Evolutionary conservation across 148 eudicot species (phyloP), one percentile per base, ranked within the genome.

Genomic region (Cornus florida): DNA sequence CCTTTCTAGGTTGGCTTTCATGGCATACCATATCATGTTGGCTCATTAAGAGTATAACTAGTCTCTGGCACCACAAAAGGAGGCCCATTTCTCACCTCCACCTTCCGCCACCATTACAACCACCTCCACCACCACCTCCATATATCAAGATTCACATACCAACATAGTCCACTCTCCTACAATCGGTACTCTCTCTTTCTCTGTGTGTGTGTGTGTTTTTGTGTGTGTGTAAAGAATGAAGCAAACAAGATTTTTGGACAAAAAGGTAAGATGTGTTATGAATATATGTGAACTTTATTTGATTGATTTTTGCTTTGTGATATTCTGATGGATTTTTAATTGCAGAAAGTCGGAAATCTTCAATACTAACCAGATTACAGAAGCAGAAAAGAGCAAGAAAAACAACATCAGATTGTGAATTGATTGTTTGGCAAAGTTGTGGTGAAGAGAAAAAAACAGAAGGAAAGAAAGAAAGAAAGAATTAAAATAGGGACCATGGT

Each of bases 1-100:
- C 66, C 71, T 80, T 68, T 71, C 78, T 77, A 88, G 82, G 86
- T 78, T 88, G 56, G 59, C 75, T 77, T 80, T 71, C 84, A 57
- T 86, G 67, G 67, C 76, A 22, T 41, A 73, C 75, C 77, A 31
- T 59, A 17, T 79, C 72, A 23, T 87, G 84, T 87, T 84, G 59
- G 71, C 67, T 81, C 77, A 68, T 78, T 79, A 83, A 78, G 81
- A 43, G 10, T 39, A 81, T 70, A 20, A 81, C 80, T 24, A 69
- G 68, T 71, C 77, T 70, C 77, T 70, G 23, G 77, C 69, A 82
- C 76, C 76, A 73, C 17, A 43, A 41, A 14, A 31, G 28, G 62
- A 72, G 22, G 65, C 13, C 35, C n/a, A 3, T 2, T 24, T 59
- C 46, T 32, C 67, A 4, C 67, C 11, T 14, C 32, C 67, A 10